Evolutionary conservation across 2,329 filamentous ascomycete species (phyloP).

Genomic region (Microsporum audouinii): DNA sequence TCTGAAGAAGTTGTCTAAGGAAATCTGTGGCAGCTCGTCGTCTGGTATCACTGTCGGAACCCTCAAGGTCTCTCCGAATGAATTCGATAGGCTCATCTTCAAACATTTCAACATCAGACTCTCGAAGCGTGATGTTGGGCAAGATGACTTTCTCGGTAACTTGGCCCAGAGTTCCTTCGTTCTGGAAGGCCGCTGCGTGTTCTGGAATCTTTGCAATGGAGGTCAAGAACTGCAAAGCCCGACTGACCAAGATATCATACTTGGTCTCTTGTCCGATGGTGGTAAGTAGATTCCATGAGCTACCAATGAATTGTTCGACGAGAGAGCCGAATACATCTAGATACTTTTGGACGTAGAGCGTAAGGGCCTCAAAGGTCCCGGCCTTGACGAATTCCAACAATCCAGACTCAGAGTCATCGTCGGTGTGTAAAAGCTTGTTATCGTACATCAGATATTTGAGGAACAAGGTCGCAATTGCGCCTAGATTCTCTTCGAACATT

Average conservation of each 20-base stretch:
- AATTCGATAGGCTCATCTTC: conserved; percentile 99
- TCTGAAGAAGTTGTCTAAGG: conserved; percentile 73
- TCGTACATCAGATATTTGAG: conserved; percentile 90
- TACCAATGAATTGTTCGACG: conserved; percentile 73
- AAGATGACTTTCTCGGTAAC: conserved; percentile 94
- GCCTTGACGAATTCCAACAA: conserved; percentile 78
- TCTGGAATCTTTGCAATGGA: conserved; percentile 67
- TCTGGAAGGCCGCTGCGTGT: conserved; percentile 78
- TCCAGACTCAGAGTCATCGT: conserved; percentile 82
- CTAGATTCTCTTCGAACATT: conserved; percentile 81
- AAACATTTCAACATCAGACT: conserved; percentile 89
- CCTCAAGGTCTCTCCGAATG: conserved; percentile 87
- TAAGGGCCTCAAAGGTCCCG: conserved; percentile 81
- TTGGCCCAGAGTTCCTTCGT: conserved; percentile 63
- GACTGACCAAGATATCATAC: conserved; percentile 89
- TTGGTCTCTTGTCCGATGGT: conserved; percentile 77
- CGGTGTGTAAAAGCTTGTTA: conserved; percentile 68
- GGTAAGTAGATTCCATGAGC: conserved; percentile 83
- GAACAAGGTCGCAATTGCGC: conserved; percentile 62
- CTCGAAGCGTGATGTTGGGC: conserved; percentile 80
- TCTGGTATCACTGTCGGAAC: conserved; percentile 88
- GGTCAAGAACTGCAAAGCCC: conserved; percentile 86
- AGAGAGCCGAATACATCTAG: conserved; percentile 82
- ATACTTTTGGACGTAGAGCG: conserved; percentile 87
- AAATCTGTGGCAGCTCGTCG: conserved; percentile 91